These are phyloP conservation scores for Metarhizium brunneum DNA, from an alignment of 2,329 filamentous ascomycete species.

Conservation along the genomic window DNA sequence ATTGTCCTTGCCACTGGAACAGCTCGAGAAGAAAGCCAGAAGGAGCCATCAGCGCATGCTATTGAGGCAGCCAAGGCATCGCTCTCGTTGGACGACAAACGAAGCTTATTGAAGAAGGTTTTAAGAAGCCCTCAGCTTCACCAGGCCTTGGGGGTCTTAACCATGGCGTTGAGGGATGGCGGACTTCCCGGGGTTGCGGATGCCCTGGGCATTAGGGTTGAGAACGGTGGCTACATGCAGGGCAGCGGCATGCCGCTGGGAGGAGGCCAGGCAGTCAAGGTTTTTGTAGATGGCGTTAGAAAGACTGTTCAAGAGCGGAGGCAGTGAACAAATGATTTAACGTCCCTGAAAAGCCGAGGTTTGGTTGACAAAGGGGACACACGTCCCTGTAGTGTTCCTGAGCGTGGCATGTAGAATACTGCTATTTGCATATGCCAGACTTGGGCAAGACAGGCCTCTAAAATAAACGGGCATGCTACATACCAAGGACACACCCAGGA, in stretches of 20 bases:
- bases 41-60: slow-evolving; percentile 59
- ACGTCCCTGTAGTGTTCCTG: too few relatives aligned
- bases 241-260: slow-evolving; percentile 76
- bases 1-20: slow-evolving; percentile 64
- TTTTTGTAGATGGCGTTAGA: slow-evolving; percentile 84
- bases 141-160: slow-evolving; percentile 77
- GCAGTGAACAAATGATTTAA: slow-evolving; percentile 6
- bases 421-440: too few relatives aligned
- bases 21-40: slow-evolving; percentile 44
- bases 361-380: too few relatives aligned
- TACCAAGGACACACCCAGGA: too few relatives aligned
- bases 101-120: slow-evolving; percentile 68
- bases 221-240: slow-evolving; percentile 74
- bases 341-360: neutral
- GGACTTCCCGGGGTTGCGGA: slow-evolving; percentile 85
- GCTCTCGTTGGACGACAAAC: slow-evolving; percentile 69
- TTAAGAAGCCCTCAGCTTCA: slow-evolving; percentile 83
- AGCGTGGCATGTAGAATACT: too few relatives aligned
- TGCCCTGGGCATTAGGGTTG: slow-evolving; percentile 69
- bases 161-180: slow-evolving; percentile 80
- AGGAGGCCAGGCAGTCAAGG: slow-evolving; percentile 80
- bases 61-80: slow-evolving; percentile 66
- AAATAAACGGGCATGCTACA: too few relatives aligned
- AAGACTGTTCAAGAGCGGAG: slow-evolving; percentile 58
- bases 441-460: too few relatives aligned